Evolutionary conservation across 75 land plant species (phyloP).

Genomic region (Picea glauca): DNA sequence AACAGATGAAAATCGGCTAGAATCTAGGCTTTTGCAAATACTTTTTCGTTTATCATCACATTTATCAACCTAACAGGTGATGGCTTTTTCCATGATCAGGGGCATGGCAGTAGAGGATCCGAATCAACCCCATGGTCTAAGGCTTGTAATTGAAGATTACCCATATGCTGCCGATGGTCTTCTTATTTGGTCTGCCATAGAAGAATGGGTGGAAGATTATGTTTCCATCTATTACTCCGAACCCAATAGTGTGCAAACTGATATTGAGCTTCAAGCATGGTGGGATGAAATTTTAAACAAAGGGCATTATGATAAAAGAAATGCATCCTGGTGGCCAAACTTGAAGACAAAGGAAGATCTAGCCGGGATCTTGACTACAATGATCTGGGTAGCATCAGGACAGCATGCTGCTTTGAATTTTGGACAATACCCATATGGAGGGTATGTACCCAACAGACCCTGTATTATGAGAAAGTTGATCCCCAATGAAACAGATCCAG

Average conservation of each 20-base stretch:
- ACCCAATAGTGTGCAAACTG: slow-evolving; percentile 29
- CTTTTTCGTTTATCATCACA: no score
- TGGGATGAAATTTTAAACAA: slow-evolving; percentile 65
- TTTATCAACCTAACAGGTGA: neutral
- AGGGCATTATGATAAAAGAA: slow-evolving; percentile 72
- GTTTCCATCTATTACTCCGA: slow-evolving; percentile 59
- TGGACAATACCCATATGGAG: slow-evolving; percentile 93
- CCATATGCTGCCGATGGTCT: slow-evolving; percentile 95
- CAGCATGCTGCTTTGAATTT: slow-evolving; percentile 95
- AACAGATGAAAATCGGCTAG: no score
- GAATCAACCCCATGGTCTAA: slow-evolving; percentile 59
- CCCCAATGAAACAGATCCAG: slow-evolving; percentile 54
- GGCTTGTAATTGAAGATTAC: slow-evolving; percentile 78
- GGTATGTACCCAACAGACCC: slow-evolving; percentile 94
- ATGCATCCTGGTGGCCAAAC: slow-evolving; percentile 75
- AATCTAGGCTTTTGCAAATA: no score
- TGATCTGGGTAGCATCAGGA: slow-evolving; percentile 86
- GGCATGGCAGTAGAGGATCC: slow-evolving; percentile 88
- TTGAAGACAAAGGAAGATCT: slow-evolving; percentile 45
- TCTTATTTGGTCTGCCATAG: slow-evolving; percentile 78
- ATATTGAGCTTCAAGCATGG: slow-evolving; percentile 87
- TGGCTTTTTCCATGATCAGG: slow-evolving; percentile 23
- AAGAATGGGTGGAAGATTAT: slow-evolving; percentile 53
- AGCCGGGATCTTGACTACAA: slow-evolving; percentile 52
- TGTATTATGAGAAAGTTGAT: slow-evolving; percentile 69